These are phyloP conservation scores for Microcyclosporella mali DNA, from an alignment of 2,329 filamentous ascomycete species.

Conservation along the genomic window DNA sequence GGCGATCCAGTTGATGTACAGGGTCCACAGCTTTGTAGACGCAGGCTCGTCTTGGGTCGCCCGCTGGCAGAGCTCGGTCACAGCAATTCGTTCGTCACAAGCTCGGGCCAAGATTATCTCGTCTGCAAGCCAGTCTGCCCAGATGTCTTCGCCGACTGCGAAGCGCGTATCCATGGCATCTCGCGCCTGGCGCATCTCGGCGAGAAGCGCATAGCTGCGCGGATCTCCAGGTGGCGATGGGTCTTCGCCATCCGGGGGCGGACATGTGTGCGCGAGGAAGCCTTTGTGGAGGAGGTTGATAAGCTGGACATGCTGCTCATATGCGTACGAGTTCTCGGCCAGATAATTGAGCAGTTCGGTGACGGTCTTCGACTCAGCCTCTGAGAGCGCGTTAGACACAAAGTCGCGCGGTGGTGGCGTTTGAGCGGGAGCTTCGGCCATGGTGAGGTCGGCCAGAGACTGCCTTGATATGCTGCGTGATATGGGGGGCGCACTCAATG, in stretches of 20 bases:
- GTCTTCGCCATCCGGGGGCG: slow-evolving; percentile 21
- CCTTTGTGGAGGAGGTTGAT: slow-evolving; percentile 46
- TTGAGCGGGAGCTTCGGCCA: slow-evolving; percentile 42
- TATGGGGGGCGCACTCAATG: slow-evolving; percentile 27
- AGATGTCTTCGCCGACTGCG: slow-evolving; percentile 69
- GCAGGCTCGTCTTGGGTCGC: slow-evolving; percentile 66
- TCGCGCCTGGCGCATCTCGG: slow-evolving; percentile 45
- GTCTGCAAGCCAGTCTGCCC: slow-evolving; percentile 72
- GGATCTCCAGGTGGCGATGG: slow-evolving; percentile 27
- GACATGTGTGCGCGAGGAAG: slow-evolving; percentile 37
- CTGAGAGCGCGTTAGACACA: slow-evolving; percentile 38
- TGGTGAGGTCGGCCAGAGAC: slow-evolving; percentile 41
- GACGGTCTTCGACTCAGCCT: slow-evolving; percentile 40
- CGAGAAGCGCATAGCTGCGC: slow-evolving; percentile 39
- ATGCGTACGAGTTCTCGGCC: slow-evolving; percentile 44
- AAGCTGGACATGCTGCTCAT: slow-evolving; percentile 43
- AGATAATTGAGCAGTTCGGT: slow-evolving; percentile 40
- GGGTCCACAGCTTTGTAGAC: slow-evolving; percentile 67
- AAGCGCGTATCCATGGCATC: slow-evolving; percentile 57
- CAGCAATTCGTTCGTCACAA: slow-evolving; percentile 60
- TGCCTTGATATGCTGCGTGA: slow-evolving; percentile 37
- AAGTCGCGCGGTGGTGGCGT: slow-evolving; percentile 39
- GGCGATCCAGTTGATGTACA: slow-evolving; percentile 74
- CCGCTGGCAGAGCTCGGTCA: slow-evolving; percentile 66
- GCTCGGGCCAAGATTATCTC: slow-evolving; percentile 55